Evolutionary conservation across 768 basidiomycete species (phyloP).

Genomic region (Boletus pseudo-olivaceus): DNA sequence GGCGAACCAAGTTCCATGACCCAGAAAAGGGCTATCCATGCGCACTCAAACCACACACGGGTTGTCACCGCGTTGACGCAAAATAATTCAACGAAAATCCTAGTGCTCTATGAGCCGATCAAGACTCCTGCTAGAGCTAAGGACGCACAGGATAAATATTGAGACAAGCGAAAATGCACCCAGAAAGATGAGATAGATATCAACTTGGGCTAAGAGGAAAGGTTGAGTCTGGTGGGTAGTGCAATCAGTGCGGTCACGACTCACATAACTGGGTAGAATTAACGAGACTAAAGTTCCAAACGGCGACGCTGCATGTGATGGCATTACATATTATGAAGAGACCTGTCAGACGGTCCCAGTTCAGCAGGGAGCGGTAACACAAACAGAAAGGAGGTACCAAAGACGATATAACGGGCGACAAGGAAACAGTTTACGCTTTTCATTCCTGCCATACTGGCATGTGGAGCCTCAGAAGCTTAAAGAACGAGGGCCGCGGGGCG

Average conservation of each 20-base stretch:
- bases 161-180: slow-evolving; percentile 56
- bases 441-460: slow-evolving; percentile 39
- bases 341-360: slow-evolving; percentile 37
- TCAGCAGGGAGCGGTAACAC: not conserved
- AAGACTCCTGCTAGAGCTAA: not conserved
- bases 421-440: slow-evolving; percentile 38
- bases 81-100: slow-evolving; percentile 57
- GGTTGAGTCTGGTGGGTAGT: slow-evolving; percentile 6
- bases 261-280: slow-evolving; percentile 38
- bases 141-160: slow-evolving; percentile 56
- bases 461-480: slow-evolving; percentile 15
- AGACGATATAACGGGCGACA: slow-evolving; percentile 54
- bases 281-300: slow-evolving; percentile 63
- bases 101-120: slow-evolving; percentile 19
- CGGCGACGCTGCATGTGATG: slow-evolving; percentile 58
- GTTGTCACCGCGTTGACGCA: slow-evolving; percentile 48
- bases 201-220: slow-evolving; percentile 41
- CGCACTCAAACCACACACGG: slow-evolving; percentile 69
- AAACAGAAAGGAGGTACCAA: slow-evolving; percentile 39
- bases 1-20: slow-evolving; percentile 56
- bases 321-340: slow-evolving; percentile 64
- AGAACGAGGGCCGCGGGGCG: slow-evolving; percentile 31
- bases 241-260: slow-evolving; percentile 19
- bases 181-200: slow-evolving; percentile 57
- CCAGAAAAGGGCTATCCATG: slow-evolving; percentile 59